Evolutionary conservation across 768 basidiomycete genomes (phyloP).

Genomic region (Paxillus involutus): DNA sequence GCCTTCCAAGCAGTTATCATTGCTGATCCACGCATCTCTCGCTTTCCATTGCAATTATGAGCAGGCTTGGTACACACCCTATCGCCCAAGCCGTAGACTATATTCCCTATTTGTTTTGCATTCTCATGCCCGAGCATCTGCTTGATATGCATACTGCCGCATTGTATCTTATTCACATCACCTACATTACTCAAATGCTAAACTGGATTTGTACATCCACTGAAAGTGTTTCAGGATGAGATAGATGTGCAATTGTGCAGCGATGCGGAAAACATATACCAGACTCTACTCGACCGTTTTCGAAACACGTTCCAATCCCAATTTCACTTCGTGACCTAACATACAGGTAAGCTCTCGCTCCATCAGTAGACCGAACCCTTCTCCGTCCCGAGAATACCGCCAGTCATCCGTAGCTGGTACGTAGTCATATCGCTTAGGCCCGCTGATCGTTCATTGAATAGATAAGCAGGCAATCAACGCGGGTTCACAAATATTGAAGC

Average conservation of each 20-base stretch:
- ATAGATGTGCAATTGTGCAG: not conserved
- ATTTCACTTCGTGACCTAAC: constrained; percentile 34
- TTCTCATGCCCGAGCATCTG: not conserved
- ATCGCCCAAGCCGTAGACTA: not conserved
- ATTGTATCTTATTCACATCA: constrained; percentile 6
- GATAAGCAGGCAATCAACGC: not conserved
- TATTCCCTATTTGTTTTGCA: not conserved
- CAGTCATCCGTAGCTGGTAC: constrained; percentile 55
- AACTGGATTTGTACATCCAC: not conserved
- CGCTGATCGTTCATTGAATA: constrained; percentile 45
- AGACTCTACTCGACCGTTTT: constrained; percentile 16
- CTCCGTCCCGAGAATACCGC: constrained; percentile 74
- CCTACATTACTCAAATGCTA: constrained; percentile 3
- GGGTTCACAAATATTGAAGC: not conserved
- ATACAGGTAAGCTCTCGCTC: constrained; percentile 62
- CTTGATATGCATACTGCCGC: constrained; percentile 5
- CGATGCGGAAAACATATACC: too few relatives aligned
- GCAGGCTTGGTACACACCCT: not conserved
- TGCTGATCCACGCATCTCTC: not conserved
- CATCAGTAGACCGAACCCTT: constrained; percentile 58
- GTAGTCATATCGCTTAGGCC: constrained; percentile 92
- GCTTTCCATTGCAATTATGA: not conserved
- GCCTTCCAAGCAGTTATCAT: constrained; percentile 1
- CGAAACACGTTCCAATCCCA: constrained; percentile 31
- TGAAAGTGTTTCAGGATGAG: not conserved